These are phyloP conservation scores for Discostella stelligeroides DNA, from an alignment of 108 stramenopile species.

Conservation along the genomic window DNA sequence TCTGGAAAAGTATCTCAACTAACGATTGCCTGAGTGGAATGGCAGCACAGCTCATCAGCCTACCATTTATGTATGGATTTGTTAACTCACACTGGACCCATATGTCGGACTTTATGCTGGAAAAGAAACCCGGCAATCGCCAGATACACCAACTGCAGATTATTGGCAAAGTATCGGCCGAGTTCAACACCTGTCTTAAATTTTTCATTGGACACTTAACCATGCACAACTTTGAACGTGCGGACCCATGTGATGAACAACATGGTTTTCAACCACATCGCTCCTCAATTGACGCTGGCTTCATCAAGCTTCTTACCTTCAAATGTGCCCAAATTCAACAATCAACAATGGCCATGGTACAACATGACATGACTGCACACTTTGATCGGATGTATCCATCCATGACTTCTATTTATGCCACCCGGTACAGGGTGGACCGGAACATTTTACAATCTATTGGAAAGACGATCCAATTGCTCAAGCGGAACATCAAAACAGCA, in stretches of 20 bases:
- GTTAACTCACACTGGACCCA: constrained; percentile 1
- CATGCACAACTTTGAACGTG: constrained; percentile 8
- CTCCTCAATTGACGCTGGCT: constrained; percentile 16
- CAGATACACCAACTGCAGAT: constrained; percentile 20
- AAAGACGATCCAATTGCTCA: background rate
- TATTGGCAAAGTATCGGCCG: constrained; percentile 16
- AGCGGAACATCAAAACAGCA: constrained; percentile 3
- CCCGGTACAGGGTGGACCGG: background rate
- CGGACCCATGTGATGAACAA: constrained; percentile 5
- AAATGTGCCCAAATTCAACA: constrained; percentile 3
- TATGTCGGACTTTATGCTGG: constrained; percentile 22
- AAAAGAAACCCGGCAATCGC: constrained; percentile 27
- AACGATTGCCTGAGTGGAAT: too few relatives aligned
- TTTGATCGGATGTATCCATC: constrained; percentile 18
- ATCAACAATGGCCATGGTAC: background rate
- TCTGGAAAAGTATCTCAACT: constrained; percentile 24
- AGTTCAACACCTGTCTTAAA: constrained; percentile 33
- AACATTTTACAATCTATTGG: background rate
- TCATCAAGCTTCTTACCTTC: constrained; percentile 22
- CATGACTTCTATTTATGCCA: background rate
- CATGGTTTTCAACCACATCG: constrained; percentile 9
- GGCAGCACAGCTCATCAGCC: constrained; percentile 5
- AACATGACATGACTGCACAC: constrained; percentile 14
- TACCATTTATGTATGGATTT: constrained; percentile 19
- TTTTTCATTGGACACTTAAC: constrained; percentile 5